Conservation (phyloP, 2,329 filamentous ascomycete genomes). For the Ophiosphaerella herpotricha region DNA sequence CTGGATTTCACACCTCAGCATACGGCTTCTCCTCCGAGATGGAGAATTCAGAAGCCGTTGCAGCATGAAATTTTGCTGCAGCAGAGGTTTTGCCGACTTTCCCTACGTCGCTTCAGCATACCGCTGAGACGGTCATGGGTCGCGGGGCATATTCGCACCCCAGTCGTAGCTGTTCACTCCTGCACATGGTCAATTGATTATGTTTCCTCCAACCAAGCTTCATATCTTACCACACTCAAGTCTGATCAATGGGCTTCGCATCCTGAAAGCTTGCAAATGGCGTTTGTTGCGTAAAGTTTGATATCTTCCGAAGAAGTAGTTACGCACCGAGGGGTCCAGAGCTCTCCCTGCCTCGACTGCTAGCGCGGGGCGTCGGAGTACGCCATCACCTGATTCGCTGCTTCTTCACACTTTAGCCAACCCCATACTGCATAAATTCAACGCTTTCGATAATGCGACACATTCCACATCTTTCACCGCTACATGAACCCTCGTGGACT, state of each 20-base stretch:
- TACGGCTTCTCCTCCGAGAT: conserved; percentile 90
- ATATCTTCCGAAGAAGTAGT: not conserved
- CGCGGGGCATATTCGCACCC: conserved; percentile 59
- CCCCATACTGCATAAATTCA: too few species aligned
- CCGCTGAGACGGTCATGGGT: conserved; percentile 17
- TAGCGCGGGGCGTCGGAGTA: too few species aligned
- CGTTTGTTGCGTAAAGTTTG: conserved; percentile 5
- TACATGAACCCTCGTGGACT: too few species aligned
- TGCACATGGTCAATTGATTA: conserved; percentile 43
- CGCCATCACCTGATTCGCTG: too few species aligned
- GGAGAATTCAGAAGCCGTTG: conserved; percentile 76
- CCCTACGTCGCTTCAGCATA: conserved; percentile 54
- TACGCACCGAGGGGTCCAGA: not conserved
- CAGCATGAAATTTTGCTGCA: conserved; percentile 85
- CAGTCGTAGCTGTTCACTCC: conserved; percentile 99
- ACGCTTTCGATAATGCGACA: too few species aligned
- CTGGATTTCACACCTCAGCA: conserved; percentile 69
- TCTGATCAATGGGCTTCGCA: conserved; percentile 74
- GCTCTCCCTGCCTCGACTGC: not conserved
- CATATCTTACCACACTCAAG: conserved; percentile 69
- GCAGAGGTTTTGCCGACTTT: conserved; percentile 88
- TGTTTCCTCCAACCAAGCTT: conserved; percentile 8
- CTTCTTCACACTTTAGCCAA: too few species aligned
- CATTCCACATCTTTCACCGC: too few species aligned
- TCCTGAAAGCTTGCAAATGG: conserved; percentile 21